phyloP scores from a whole-genome alignment of 495 filamentous ascomycete genomes.

The Neurospora sp. region DNA sequence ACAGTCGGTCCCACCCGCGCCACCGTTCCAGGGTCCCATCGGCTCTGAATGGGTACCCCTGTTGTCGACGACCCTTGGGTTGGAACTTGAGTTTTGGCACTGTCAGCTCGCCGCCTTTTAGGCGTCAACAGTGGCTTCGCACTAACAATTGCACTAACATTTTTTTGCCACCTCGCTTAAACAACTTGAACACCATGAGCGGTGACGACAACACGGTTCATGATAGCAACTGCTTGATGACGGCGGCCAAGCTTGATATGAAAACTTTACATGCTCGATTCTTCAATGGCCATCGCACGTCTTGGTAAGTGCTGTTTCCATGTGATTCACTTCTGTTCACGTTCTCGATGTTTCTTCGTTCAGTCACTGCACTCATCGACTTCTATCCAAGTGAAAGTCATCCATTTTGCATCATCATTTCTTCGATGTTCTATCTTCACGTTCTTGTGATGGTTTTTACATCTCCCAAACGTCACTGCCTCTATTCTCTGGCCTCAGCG shows the following conservation, averaged over 20 bases:
- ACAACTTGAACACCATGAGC: background rate
- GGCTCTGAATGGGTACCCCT: background rate
- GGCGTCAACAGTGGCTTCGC: background rate
- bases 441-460: background rate
- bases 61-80: background rate
- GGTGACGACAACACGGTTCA: background rate
- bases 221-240: background rate
- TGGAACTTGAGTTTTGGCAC: background rate
- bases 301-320: background rate
- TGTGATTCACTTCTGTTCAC: background rate
- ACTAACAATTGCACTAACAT: background rate
- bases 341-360: background rate
- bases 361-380: background rate
- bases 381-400: background rate
- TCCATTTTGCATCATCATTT: background rate
- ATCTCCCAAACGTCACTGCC: background rate
- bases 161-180: background rate
- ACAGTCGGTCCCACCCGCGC: background rate
- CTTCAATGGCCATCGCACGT: background rate
- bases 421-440: background rate
- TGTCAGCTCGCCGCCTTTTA: background rate
- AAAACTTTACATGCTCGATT: background rate
- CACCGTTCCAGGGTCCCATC: background rate
- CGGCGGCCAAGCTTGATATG: background rate
- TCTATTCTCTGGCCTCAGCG: accelerated